phyloP scores from a whole-genome alignment of 2,329 filamentous ascomycete genomes.

The Cryphonectria parasitica region DNA sequence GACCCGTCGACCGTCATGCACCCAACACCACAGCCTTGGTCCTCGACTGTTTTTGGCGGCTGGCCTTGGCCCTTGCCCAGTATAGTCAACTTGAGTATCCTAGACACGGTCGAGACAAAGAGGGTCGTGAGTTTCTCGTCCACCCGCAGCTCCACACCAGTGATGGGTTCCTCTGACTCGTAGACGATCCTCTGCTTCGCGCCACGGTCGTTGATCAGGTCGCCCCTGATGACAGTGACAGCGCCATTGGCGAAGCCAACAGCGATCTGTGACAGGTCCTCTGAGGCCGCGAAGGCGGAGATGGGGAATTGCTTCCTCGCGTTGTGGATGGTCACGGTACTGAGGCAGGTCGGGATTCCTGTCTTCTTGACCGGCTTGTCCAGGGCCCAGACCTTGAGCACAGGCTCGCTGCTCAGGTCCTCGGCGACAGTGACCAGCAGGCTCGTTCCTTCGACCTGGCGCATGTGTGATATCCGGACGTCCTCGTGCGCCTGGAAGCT shows the following conservation, averaged over 20 bases:
- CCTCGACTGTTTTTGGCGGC: slow-evolving; percentile 84
- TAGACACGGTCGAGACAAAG: slow-evolving; percentile 88
- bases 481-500: slow-evolving; percentile 85
- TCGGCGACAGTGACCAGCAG: slow-evolving; percentile 86
- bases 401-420: slow-evolving; percentile 83
- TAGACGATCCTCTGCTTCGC: slow-evolving; percentile 93
- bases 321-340: slow-evolving; percentile 84
- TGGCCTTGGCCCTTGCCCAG: slow-evolving; percentile 88
- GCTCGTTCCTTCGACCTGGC: slow-evolving; percentile 85
- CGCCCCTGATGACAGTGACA: slow-evolving; percentile 90
- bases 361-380: slow-evolving; percentile 95
- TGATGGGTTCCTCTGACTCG: slow-evolving; percentile 95
- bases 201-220: slow-evolving; percentile 92
- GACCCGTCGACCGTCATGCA: slow-evolving; percentile 88
- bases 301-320: slow-evolving; percentile 93
- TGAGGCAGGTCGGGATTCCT: slow-evolving; percentile 83
- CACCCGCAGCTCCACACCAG: slow-evolving; percentile 77
- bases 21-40: slow-evolving; percentile 86
- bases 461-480: slow-evolving; percentile 85
- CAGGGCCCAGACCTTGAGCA: slow-evolving; percentile 96
- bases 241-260: slow-evolving; percentile 96
- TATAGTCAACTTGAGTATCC: slow-evolving; percentile 84
- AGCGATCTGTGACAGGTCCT: slow-evolving; percentile 89
- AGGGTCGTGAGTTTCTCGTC: slow-evolving; percentile 71
- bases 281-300: slow-evolving; percentile 84